Conservation (phyloP, 306 rosid genomes). For the Elaeagnus macrophylla region DNA sequence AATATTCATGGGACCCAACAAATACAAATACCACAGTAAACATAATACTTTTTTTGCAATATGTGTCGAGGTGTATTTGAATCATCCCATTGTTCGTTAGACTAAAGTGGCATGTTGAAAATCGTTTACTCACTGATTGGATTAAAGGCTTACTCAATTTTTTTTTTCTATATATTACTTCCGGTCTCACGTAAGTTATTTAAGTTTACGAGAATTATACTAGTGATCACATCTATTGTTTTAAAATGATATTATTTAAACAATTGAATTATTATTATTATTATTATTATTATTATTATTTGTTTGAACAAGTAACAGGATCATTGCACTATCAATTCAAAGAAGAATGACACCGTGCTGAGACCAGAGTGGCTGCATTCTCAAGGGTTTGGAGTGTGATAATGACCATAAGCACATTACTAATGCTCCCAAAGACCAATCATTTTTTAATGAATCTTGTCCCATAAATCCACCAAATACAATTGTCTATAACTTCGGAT, state of each 20-base stretch:
- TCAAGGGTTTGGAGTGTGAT: neutral
- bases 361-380: neutral
- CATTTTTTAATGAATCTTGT: neutral
- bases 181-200: slow-evolving; percentile 4
- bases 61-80: neutral
- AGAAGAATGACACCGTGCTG: too few relatives aligned
- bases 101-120: neutral
- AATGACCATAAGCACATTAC: neutral
- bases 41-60: neutral
- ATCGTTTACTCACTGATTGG: neutral
- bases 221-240: too few relatives aligned
- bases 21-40: neutral
- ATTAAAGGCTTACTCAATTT: neutral
- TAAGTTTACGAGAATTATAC: too few relatives aligned
- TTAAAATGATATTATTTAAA: too few relatives aligned
- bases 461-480: slow-evolving; percentile 6
- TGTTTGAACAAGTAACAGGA: too few relatives aligned
- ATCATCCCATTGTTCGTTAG: neutral
- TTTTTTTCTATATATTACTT: neutral
- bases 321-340: too few relatives aligned
- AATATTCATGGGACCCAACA: too few relatives aligned
- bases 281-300: too few relatives aligned
- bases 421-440: neutral
- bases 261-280: too few relatives aligned
- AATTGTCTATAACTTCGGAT: neutral